Base-by-base conservation (phyloP, 257 asterid genomes). In the Solanum bulbocastanum region DNA sequence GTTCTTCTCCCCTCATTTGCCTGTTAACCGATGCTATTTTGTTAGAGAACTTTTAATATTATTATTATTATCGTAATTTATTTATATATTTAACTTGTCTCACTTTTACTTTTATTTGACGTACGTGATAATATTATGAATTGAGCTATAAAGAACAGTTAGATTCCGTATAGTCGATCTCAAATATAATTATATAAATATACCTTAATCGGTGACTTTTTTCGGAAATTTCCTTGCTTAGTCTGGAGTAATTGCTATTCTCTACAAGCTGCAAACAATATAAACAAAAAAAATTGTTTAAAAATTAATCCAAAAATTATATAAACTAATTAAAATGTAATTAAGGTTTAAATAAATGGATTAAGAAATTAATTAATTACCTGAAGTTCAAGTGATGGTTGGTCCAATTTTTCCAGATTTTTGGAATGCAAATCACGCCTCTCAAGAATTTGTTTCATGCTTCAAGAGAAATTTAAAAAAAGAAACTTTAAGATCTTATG, bases 1-100 rank as follows among this genome's bases (percentile, higher is more conserved):
- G 95, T 88, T 97, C 98, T 92, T 97, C 99, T 5, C 98, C 99
- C 86, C 98, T 94, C 98, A 97, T 94, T 89, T 89, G 96, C 94
- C 99, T 97, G 83, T 84, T 65, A 32, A 25, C 3, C 25, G 60
- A 73, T 20, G 42, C 1, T 18, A 35, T 8, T 8, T 72, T 72
- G 16, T 72, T 4, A 72, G 25, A 72, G 46, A 35, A 33, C 15
- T 35, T 20, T 3, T 36, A 73, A 8, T 35, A 72, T 36, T 20
- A 73, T 30, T 66, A 25, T 25, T 66, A 2, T 33, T 15, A 3
- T 69, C 3, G 16, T 68, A 68, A 27, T 7, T 10, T 30, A 1
- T 69, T 32, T 69, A 22, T 58, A 56, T 56, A 20, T 56, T 0
- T 20, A 20, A 58, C 0, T 0, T 58, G 5, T 58, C 66, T 30